phyloP scores from a whole-genome alignment of 129 eudicot species.

The Kitagawia praeruptora region DNA sequence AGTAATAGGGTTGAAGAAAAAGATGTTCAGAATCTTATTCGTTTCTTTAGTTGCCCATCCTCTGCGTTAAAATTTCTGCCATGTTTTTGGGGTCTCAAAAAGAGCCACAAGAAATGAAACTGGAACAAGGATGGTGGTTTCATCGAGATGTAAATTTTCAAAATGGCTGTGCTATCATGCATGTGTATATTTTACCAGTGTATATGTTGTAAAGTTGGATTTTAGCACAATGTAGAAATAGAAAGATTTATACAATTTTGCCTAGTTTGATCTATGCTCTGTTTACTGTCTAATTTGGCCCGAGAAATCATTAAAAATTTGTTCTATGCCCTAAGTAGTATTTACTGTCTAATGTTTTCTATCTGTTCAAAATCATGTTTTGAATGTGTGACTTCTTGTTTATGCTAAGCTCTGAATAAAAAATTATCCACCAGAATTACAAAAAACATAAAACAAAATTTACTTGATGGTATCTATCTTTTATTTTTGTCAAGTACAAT shows the following conservation, averaged over 20 bases:
- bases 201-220: neutral
- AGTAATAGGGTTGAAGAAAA: constrained; percentile 40
- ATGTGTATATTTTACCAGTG: neutral
- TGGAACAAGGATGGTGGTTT: constrained; percentile 1
- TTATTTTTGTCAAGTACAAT: no score
- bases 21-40: constrained; percentile 64
- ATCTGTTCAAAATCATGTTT: neutral
- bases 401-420: no score
- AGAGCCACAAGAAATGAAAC: constrained; percentile 60
- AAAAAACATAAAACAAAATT: no score
- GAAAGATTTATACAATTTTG: neutral
- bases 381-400: neutral
- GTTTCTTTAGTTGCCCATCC: constrained; percentile 61
- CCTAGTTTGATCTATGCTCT: neutral
- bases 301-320: no score
- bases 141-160: neutral
- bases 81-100: constrained; percentile 47
- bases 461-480: no score
- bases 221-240: neutral
- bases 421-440: no score
- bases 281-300: neutral
- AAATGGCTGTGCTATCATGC: neutral
- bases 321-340: neutral
- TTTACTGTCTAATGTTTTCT: neutral
- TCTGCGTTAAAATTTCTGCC: constrained; percentile 43